These are phyloP conservation scores for Curvularia eragrostidis DNA, from an alignment of 2,329 filamentous ascomycete genomes.

Conservation along the genomic window DNA sequence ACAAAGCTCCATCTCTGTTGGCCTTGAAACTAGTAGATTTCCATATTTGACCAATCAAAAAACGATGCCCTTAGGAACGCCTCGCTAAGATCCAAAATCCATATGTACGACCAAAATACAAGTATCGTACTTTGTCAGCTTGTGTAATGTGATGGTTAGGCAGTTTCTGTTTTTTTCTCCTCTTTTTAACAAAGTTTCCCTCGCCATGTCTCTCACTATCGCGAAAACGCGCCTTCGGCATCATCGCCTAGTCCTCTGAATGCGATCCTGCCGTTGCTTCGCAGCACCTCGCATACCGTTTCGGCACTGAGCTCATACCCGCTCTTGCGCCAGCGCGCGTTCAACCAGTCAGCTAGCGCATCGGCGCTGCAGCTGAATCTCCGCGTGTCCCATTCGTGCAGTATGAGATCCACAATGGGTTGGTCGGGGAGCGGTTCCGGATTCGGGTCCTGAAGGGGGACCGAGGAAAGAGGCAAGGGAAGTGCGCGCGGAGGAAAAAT, in stretches of 20 bases:
- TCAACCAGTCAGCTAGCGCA: constrained; percentile 46
- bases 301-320: constrained; percentile 45
- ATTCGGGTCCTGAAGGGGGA: constrained; percentile 37
- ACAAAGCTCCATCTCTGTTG: no score
- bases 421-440: constrained; percentile 41
- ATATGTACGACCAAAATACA: no score
- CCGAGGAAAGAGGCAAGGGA: constrained; percentile 37
- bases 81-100: neutral
- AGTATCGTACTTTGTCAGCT: no score
- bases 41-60: neutral
- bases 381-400: constrained; percentile 46
- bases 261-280: constrained; percentile 44
- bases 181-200: no score
- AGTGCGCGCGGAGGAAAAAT: constrained; percentile 44
- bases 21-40: no score
- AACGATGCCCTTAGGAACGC: neutral
- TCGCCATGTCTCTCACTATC: constrained; percentile 1
- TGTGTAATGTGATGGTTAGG: neutral
- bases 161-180: neutral
- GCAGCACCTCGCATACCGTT: constrained; percentile 45
- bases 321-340: constrained; percentile 45
- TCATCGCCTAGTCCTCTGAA: constrained; percentile 47
- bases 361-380: constrained; percentile 42
- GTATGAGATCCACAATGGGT: constrained; percentile 43
- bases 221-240: constrained; percentile 41